phyloP scores from a whole-genome alignment of 108 stramenopile species.

The Chaetoceros tenuissimus region DNA sequence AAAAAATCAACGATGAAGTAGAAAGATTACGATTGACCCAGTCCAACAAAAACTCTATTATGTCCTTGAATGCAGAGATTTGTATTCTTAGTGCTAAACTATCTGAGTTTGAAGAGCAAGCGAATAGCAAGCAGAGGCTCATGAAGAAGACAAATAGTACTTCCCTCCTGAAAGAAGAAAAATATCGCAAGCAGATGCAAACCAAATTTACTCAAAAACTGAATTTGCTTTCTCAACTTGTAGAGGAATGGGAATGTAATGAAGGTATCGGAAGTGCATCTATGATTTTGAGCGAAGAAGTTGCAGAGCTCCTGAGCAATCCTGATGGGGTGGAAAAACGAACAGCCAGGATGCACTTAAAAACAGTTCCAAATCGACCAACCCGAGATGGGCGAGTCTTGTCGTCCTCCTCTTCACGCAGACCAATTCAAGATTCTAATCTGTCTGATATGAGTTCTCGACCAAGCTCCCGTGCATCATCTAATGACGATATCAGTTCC shows the following conservation, averaged over 20 bases:
- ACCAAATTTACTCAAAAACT: constrained; percentile 59
- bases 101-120: constrained; percentile 60
- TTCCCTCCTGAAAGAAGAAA: constrained; percentile 60
- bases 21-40: constrained; percentile 60
- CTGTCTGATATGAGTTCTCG: too few species aligned
- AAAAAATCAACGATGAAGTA: constrained; percentile 68
- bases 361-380: constrained; percentile 32
- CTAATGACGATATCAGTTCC: too few species aligned
- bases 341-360: constrained; percentile 72
- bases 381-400: too few species aligned
- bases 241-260: constrained; percentile 46
- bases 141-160: constrained; percentile 61
- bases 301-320: constrained; percentile 50
- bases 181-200: constrained; percentile 79
- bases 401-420: too few species aligned
- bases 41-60: constrained; percentile 67
- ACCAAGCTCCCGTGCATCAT: too few species aligned
- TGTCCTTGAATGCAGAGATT: constrained; percentile 73
- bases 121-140: constrained; percentile 58
- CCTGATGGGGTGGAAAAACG: constrained; percentile 56
- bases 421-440: too few species aligned
- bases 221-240: constrained; percentile 36
- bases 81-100: constrained; percentile 62
- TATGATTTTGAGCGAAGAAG: constrained; percentile 75
- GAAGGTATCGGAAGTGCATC: constrained; percentile 46